Percentiles rank a stretch among this genome's conserved stretches.
phyloP scores from a whole-genome alignment of 768 basidiomycete genomes.

The Suillus clintonianus region DNA sequence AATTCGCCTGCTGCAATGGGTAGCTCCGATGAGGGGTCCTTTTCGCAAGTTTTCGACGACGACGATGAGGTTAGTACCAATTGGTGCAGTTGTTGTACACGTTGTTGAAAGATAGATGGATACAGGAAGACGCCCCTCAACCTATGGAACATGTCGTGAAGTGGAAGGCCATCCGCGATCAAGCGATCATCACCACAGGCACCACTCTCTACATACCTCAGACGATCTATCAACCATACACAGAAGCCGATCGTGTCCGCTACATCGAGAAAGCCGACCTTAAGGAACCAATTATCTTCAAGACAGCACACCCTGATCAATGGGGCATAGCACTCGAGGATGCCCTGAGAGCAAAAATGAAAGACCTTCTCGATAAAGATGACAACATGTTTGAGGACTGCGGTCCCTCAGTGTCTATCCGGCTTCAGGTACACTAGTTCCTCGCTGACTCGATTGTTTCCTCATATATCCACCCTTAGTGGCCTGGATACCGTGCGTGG shows the following conservation, averaged over 20 bases:
- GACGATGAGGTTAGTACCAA: not conserved
- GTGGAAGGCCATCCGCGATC: constrained; percentile 23
- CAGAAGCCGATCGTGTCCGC: constrained; percentile 72
- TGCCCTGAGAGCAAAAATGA: constrained; percentile 61
- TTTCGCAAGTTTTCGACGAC: not conserved
- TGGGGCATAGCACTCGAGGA: constrained; percentile 66
- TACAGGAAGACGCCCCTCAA: constrained; percentile 23
- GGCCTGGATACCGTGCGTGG: constrained; percentile 81
- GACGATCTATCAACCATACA: constrained; percentile 72
- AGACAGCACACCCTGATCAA: constrained; percentile 50
- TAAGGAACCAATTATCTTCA: constrained; percentile 66
- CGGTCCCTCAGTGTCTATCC: constrained; percentile 79
- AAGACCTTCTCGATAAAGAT: constrained; percentile 56
- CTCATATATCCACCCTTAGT: constrained; percentile 41
- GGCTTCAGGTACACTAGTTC: constrained; percentile 58
- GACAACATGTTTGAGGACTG: constrained; percentile 69
- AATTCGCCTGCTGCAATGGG: not conserved
- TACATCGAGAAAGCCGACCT: constrained; percentile 73
- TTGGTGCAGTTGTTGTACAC: not conserved
- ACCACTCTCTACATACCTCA: constrained; percentile 66
- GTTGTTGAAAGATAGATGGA: not conserved
- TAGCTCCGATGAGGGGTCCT: not conserved
- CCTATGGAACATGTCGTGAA: constrained; percentile 26
- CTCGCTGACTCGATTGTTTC: not conserved
- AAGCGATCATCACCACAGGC: constrained; percentile 21